Conservation (phyloP, 208 protist genomes). For the Trypanosoma grayi region DNA sequence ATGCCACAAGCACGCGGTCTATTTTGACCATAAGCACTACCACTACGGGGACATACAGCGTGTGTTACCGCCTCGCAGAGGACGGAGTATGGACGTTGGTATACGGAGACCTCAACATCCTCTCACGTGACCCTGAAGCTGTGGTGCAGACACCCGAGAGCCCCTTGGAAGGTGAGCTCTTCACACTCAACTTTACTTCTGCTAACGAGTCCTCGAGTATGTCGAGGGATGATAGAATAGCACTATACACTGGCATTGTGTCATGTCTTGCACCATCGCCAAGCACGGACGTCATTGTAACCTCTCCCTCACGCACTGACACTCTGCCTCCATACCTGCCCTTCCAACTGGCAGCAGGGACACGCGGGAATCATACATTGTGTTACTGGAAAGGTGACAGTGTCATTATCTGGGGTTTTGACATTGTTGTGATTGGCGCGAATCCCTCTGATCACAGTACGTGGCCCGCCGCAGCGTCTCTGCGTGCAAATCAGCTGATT, state of each 20-base stretch:
- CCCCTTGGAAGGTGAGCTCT: slow-evolving; percentile 75
- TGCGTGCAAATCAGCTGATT: slow-evolving; percentile 45
- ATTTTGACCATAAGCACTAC: slow-evolving; percentile 65
- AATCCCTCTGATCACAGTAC: slow-evolving; percentile 59
- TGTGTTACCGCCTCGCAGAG: slow-evolving; percentile 77
- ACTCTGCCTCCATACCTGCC: slow-evolving; percentile 45
- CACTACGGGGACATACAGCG: slow-evolving; percentile 54
- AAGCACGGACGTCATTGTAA: slow-evolving; percentile 27
- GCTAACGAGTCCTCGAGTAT: slow-evolving; percentile 12
- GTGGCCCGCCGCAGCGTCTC: slow-evolving; percentile 21
- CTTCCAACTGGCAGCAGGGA: slow-evolving; percentile 38
- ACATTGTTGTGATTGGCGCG: slow-evolving; percentile 34
- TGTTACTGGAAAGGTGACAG: slow-evolving; percentile 19
- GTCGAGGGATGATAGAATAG: slow-evolving; percentile 48
- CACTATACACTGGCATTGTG: slow-evolving; percentile 60
- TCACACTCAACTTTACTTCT: slow-evolving; percentile 74
- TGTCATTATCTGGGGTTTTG: slow-evolving; percentile 74
- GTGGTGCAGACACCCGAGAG: slow-evolving; percentile 49
- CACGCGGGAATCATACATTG: slow-evolving; percentile 36
- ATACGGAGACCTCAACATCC: slow-evolving; percentile 69
- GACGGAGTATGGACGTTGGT: slow-evolving; percentile 90
- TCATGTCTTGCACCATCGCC: slow-evolving; percentile 41
- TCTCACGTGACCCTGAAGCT: slow-evolving; percentile 44
- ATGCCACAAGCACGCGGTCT: slow-evolving; percentile 33
- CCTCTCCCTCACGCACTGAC: slow-evolving; percentile 48